A percentile compares a stretch with the other conserved stretches of the same genome.
Evolutionary conservation across 169 alveolate species (phyloP).

Genomic region (Cystoisospora suis): DNA sequence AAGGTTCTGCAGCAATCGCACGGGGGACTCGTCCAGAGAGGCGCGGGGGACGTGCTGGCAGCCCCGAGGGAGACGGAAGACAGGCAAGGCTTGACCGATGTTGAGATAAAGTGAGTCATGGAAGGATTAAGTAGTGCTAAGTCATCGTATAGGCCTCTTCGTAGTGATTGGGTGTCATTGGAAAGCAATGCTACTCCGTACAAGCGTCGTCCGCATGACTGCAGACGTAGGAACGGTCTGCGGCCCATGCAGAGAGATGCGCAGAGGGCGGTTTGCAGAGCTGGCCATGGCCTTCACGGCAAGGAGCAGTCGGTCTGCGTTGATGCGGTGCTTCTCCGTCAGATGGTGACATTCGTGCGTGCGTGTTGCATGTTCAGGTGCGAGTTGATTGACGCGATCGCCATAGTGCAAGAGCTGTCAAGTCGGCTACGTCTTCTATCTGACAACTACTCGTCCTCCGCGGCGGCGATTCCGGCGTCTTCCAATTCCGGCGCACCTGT

Average conservation of each 20-base stretch:
- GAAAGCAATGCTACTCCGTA: too few species aligned
- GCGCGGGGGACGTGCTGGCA: not conserved
- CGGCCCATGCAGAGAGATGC: not conserved
- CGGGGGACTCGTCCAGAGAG: not conserved
- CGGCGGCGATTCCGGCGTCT: too few species aligned
- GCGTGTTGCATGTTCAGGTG: not conserved
- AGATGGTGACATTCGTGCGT: not conserved
- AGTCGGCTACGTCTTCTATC: conserved; percentile 8
- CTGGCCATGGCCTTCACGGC: not conserved
- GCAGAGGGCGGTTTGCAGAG: not conserved
- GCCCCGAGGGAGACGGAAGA: not conserved
- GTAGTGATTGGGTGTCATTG: too few species aligned
- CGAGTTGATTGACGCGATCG: conserved; percentile 38
- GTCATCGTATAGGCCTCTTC: not conserved
- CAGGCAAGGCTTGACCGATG: not conserved
- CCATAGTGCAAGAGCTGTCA: conserved; percentile 45
- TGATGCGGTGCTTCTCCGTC: not conserved
- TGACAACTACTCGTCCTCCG: too few species aligned
- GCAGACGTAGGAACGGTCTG: too few species aligned
- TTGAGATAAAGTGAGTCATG: conserved; percentile 6
- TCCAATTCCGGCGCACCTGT: not conserved
- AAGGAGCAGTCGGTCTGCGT: not conserved
- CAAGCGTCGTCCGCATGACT: too few species aligned
- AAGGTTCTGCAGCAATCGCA: not conserved
- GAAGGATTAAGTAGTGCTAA: too few species aligned